Evolutionary conservation across 345 rosid species (phyloP), one percentile per base, ranked within the genome.

Genomic region (Lumnitzera racemosa): DNA sequence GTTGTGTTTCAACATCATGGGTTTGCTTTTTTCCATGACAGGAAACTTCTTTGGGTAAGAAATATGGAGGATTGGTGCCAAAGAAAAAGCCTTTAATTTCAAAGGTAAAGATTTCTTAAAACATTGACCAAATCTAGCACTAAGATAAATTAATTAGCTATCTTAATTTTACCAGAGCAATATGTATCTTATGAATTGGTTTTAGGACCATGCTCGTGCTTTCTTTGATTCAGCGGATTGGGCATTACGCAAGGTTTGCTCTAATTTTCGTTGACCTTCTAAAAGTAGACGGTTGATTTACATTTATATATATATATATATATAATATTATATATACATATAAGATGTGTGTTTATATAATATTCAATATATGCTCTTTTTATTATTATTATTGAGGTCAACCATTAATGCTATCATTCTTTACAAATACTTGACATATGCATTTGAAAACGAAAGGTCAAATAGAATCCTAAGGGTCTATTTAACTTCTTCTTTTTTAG

Each of bases 171-270:
- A n/a, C 64, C 47, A 47, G 52, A 2, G 62, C 62, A 0, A 11
- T 0, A 31, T 25, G 10, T 47, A 0, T 25, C 36, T 41, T 15
- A 53, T 52, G 66, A 36, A 36, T 36, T 24, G 47, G 50, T 15
- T 61, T 63, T 41, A 90, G 97, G 89, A 81, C 63, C 74, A 80
- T 41, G 88, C 78, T 70, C 90, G 94, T 64, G 86, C 96, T 52
- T 88, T 86, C 76, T 91, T 90, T 59, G 98, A 91, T 73, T 91
- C 98, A 24, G 98, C 98, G 3, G 98, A 91, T 49, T 91, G 98
- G 96, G 91, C 86, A 67, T 56, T 91, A 15, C 68, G 77, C 61
- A 91, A 91, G 91, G 98, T 91, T 78, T 11, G 15, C 1, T 12
- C 5, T 0, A 13, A 13, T 48, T 36, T 36, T 9, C 43, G 43